Percentiles rank a stretch among this genome's conserved stretches.
Conservation (phyloP, 441 rosid species). For the Adansonia grandidieri region DNA sequence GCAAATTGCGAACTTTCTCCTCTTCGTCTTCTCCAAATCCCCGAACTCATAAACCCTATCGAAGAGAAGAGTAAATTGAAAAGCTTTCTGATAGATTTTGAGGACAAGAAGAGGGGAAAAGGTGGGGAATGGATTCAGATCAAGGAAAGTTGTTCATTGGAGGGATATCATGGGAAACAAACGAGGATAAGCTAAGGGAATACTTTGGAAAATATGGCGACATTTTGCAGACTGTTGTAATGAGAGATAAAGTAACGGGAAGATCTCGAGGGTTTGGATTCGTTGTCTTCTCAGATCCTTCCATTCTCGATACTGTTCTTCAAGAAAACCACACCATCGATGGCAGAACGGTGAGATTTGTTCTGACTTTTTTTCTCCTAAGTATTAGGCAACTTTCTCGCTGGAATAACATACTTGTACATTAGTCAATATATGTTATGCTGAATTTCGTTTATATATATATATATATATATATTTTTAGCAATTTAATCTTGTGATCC, state of each 20-base stretch:
- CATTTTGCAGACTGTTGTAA: constrained; percentile 72
- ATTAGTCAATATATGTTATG: too few relatives aligned
- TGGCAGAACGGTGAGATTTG: constrained; percentile 64
- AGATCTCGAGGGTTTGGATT: constrained; percentile 92
- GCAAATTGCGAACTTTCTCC: constrained; percentile 4
- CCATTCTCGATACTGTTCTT: constrained; percentile 75
- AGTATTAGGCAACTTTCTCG: not conserved
- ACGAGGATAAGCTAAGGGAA: constrained; percentile 72
- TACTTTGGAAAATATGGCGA: constrained; percentile 80
- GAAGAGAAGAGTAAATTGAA: not conserved
- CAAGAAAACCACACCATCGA: constrained; percentile 84
- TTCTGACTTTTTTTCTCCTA: not conserved
- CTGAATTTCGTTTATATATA: too few relatives aligned
- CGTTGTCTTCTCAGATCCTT: constrained; percentile 79
- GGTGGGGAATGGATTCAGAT: constrained; percentile 80
- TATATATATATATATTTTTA: too few relatives aligned
- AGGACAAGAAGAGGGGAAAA: not conserved
- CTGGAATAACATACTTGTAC: not conserved
- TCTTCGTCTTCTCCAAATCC: constrained; percentile 29
- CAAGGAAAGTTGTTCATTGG: constrained; percentile 96
- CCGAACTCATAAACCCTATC: constrained; percentile 33
- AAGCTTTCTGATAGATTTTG: not conserved
- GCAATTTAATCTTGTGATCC: not conserved
- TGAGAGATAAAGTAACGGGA: constrained; percentile 80
- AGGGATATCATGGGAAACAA: constrained; percentile 97